Conservation (phyloP, 495 filamentous ascomycete genomes). For the Aspergillus haitiensis region DNA sequence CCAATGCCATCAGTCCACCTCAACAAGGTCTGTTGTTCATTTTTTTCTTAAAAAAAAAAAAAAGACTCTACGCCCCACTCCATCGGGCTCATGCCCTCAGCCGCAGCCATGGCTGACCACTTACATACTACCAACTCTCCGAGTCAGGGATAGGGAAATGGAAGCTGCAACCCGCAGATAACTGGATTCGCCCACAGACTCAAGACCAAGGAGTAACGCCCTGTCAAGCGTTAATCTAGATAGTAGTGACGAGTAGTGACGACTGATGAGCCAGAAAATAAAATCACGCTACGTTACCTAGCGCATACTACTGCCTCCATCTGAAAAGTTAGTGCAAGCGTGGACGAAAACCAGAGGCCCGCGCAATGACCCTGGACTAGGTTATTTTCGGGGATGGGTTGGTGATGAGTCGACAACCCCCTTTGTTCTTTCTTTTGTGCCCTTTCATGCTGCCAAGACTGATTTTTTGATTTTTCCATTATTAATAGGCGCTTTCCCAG, state of each 20-base stretch:
- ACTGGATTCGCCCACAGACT: neutral
- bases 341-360: slow-evolving; percentile 13
- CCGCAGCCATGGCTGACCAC: slow-evolving; percentile 16
- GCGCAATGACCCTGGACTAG: slow-evolving; percentile 10
- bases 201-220: neutral
- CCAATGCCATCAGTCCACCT: slow-evolving; percentile 2
- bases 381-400: slow-evolving; percentile 3
- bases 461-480: neutral
- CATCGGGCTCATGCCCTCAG: slow-evolving; percentile 13
- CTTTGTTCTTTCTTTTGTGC: neutral
- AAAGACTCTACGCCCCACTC: slow-evolving; percentile 1
- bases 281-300: slow-evolving; percentile 13
- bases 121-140: slow-evolving; percentile 2
- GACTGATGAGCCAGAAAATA: slow-evolving; percentile 9
- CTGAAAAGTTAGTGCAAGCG: slow-evolving; percentile 4
- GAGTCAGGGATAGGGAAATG: neutral
- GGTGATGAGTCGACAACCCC: neutral
- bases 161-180: neutral
- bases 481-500: slow-evolving; percentile 12
- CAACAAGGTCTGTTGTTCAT: slow-evolving; percentile 8
- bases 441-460: neutral
- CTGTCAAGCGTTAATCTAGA: neutral
- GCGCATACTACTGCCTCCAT: slow-evolving; percentile 7
- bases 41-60: neutral
- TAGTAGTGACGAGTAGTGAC: neutral